Conservation (phyloP, 73 alveolate species). For the Halteria grandinella region DNA sequence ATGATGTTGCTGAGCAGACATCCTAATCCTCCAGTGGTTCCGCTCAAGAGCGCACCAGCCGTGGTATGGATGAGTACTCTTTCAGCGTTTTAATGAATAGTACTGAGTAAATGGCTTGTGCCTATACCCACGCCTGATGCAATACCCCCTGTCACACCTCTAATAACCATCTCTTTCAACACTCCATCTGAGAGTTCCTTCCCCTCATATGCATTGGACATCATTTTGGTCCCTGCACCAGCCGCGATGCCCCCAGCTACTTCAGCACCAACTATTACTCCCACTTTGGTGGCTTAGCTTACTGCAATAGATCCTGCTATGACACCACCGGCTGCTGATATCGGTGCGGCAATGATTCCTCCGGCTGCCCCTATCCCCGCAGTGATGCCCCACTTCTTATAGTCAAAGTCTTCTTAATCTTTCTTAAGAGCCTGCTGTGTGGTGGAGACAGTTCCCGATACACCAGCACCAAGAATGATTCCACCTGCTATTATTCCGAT, state of each 20-base stretch:
- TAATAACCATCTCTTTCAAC: background rate
- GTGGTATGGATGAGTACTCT: conserved; percentile 14
- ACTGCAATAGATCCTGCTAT: conserved; percentile 7
- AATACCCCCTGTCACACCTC: conserved; percentile 23
- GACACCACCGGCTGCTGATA: conserved; percentile 5
- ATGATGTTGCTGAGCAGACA: background rate
- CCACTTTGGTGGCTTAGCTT: background rate
- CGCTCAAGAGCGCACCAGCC: conserved; percentile 26
- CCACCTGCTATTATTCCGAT: conserved; percentile 14
- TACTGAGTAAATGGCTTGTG: background rate
- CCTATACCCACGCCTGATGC: conserved; percentile 15
- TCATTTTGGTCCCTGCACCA: conserved; percentile 17
- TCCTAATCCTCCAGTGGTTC: conserved; percentile 40
- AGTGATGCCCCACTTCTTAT: conserved; percentile 8
- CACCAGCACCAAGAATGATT: conserved; percentile 9
- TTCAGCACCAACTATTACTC: conserved; percentile 14
- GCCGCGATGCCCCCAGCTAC: conserved; percentile 28
- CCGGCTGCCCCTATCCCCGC: conserved; percentile 31
- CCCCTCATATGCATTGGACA: conserved; percentile 4
- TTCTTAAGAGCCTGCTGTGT: conserved; percentile 15
- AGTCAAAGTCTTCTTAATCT: background rate
- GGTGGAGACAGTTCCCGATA: conserved; percentile 14
- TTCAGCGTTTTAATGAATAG: background rate
- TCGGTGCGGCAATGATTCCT: conserved; percentile 20
- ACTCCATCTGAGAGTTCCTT: conserved; percentile 19